Evolutionary conservation across 2,329 filamentous ascomycete genomes (phyloP).

Genomic region (Septoria linicola): DNA sequence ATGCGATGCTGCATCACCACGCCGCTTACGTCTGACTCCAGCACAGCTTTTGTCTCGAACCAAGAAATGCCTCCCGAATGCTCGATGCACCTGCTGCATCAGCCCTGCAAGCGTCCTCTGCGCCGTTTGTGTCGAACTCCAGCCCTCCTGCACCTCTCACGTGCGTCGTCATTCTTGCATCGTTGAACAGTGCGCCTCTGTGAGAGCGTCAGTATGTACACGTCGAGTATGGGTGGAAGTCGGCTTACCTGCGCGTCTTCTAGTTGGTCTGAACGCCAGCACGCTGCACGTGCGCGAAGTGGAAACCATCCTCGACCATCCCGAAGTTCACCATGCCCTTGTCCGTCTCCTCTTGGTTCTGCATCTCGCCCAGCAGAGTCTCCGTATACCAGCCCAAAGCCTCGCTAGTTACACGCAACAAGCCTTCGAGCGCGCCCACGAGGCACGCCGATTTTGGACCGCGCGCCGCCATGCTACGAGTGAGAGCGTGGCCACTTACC

Average conservation of each 20-base stretch:
- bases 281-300: conserved; percentile 18
- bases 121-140: not conserved
- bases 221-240: not conserved
- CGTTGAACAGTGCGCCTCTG: not conserved
- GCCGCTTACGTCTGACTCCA: too few relatives aligned
- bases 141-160: not conserved
- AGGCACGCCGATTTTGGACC: not conserved
- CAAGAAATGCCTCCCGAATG: too few relatives aligned
- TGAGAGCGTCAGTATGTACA: not conserved
- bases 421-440: conserved; percentile 11
- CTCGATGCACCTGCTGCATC: too few relatives aligned
- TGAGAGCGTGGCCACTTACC: conserved; percentile 3
- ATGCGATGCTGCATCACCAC: too few relatives aligned
- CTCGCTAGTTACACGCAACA: conserved; percentile 13
- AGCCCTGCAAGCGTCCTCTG: too few relatives aligned
- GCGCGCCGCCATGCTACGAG: conserved; percentile 6
- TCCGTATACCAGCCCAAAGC: conserved; percentile 19
- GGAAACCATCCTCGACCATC: conserved; percentile 21
- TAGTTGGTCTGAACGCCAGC: not conserved
- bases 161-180: not conserved
- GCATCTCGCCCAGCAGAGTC: conserved; percentile 18
- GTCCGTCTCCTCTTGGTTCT: conserved; percentile 17
- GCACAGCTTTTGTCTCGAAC: too few relatives aligned
- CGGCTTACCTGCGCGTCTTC: not conserved
- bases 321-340: conserved; percentile 12